These are phyloP conservation scores for Scenedesmus sp. DNA, from an alignment of 163 green algal species.

Conservation along the genomic window DNA sequence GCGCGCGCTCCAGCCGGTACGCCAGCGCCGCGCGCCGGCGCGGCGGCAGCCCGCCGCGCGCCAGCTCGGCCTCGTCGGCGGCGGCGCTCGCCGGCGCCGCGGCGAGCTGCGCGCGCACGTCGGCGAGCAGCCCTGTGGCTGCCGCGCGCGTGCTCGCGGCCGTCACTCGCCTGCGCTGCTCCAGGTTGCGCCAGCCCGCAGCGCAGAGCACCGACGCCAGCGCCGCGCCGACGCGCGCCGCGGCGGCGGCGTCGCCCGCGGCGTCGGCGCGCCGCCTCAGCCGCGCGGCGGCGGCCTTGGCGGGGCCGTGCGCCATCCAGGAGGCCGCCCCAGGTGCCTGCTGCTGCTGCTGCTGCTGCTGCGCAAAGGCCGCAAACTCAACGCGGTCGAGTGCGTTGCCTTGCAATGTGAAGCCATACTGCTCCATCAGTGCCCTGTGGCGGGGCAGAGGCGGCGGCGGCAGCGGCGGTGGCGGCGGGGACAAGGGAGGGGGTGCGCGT, in stretches of 20 bases:
- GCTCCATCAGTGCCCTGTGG: slow-evolving; percentile 51
- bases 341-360: slow-evolving; percentile 1
- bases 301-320: slow-evolving; percentile 39
- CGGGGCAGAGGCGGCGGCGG: no score
- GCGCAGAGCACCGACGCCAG: slow-evolving; percentile 2
- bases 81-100: slow-evolving; percentile 3
- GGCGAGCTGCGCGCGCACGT: background rate
- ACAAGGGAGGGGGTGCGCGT: background rate
- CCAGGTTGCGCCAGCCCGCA: slow-evolving; percentile 36
- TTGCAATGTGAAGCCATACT: slow-evolving; percentile 57
- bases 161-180: slow-evolving; percentile 28
- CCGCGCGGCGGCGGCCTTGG: slow-evolving; percentile 23
- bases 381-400: slow-evolving; percentile 54
- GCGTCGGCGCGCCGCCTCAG: background rate
- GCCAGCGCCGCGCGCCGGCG: slow-evolving; percentile 5
- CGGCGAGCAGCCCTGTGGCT: background rate
- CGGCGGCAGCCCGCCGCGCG: background rate
- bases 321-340: no score
- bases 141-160: background rate
- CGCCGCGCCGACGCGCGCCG: slow-evolving; percentile 17
- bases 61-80: background rate
- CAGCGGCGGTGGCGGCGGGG: background rate
- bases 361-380: background rate
- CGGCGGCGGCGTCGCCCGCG: background rate
- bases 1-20: slow-evolving; percentile 46